These are phyloP conservation scores for Colletotrichum sp. DNA, from an alignment of 2,329 filamentous ascomycete species.

Conservation along the genomic window DNA sequence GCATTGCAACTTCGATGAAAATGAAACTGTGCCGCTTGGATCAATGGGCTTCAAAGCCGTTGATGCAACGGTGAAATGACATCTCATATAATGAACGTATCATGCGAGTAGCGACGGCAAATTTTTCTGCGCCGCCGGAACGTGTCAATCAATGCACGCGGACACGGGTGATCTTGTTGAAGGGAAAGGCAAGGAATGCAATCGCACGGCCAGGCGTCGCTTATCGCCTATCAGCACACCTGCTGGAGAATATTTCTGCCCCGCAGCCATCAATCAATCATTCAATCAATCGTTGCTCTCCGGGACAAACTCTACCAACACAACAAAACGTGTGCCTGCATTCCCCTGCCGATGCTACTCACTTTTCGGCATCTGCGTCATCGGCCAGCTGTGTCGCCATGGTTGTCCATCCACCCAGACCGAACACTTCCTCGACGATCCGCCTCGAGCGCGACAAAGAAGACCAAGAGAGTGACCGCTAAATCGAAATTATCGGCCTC, in stretches of 20 bases:
- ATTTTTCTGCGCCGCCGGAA: neutral
- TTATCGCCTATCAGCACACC: neutral
- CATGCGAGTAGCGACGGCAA: too few species aligned
- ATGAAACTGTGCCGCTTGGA: neutral
- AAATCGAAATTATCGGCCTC: neutral
- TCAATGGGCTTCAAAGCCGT: neutral
- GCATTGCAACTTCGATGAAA: neutral
- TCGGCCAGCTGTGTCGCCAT: neutral
- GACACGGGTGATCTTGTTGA: neutral
- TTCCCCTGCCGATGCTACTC: neutral
- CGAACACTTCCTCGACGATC: neutral
- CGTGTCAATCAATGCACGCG: neutral
- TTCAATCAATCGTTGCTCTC: neutral
- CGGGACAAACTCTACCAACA: neutral
- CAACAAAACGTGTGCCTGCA: neutral
- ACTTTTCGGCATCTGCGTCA: neutral
- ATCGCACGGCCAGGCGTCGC: too few species aligned
- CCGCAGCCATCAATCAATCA: neutral
- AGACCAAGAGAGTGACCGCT: neutral
- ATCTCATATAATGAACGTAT: too few species aligned
- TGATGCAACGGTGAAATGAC: accelerated
- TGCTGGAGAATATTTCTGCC: neutral
- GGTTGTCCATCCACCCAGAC: neutral
- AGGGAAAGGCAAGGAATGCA: neutral
- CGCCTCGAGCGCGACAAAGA: neutral